Percentiles rank a stretch among this genome's conserved stretches.
Conservation (phyloP, 306 rosid species). For the Castanea crenata region DNA sequence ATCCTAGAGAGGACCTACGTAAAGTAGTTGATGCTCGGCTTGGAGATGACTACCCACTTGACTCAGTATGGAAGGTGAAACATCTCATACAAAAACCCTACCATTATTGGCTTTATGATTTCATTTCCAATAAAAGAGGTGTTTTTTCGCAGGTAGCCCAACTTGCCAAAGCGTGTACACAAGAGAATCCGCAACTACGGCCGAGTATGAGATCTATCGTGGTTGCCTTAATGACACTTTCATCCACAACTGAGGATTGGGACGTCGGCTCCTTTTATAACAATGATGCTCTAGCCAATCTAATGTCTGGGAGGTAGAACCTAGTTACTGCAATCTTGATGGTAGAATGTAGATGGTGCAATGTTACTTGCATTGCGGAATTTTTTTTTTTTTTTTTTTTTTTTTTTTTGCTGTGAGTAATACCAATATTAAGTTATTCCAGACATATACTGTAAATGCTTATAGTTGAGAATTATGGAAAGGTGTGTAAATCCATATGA, state of each 20-base stretch:
- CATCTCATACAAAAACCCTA: slow-evolving; percentile 12
- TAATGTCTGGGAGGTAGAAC: slow-evolving; percentile 83
- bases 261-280: slow-evolving; percentile 66
- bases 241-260: slow-evolving; percentile 76
- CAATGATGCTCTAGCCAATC: slow-evolving; percentile 60
- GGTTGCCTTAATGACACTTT: slow-evolving; percentile 85
- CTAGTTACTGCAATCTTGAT: background rate
- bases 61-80: slow-evolving; percentile 74
- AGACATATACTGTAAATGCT: slow-evolving; percentile 4
- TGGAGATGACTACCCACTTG: slow-evolving; percentile 67
- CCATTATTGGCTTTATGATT: background rate
- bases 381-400: background rate
- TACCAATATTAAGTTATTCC: background rate
- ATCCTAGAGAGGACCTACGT: slow-evolving; percentile 50
- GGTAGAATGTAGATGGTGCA: background rate
- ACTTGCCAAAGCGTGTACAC: slow-evolving; percentile 79
- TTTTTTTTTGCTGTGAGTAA: background rate
- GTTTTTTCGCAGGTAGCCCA: slow-evolving; percentile 60
- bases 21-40: slow-evolving; percentile 73
- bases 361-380: background rate
- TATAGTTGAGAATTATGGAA: background rate
- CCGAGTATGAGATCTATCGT: slow-evolving; percentile 92
- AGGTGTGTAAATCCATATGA: slow-evolving; percentile 8
- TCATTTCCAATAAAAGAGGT: slow-evolving; percentile 13
- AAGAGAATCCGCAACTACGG: slow-evolving; percentile 71